These are phyloP conservation scores for Xylariales sp. DNA, from an alignment of 2,329 filamentous ascomycete species.

Conservation along the genomic window DNA sequence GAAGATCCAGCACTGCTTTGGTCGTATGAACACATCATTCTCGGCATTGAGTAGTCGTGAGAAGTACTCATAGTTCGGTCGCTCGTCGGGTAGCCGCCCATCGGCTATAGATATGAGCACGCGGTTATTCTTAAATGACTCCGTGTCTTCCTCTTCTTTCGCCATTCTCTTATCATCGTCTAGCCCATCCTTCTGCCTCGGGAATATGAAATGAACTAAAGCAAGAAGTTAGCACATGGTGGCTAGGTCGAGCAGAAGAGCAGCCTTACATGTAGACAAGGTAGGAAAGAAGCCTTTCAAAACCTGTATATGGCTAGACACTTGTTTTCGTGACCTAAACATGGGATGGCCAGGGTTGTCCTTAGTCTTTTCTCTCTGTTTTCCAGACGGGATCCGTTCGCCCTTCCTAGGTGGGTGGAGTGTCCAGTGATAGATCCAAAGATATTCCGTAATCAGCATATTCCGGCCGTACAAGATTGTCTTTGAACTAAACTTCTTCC, in stretches of 20 bases:
- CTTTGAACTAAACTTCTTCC: slow-evolving; percentile 73
- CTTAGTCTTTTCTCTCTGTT: slow-evolving; percentile 53
- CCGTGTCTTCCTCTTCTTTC: slow-evolving; percentile 56
- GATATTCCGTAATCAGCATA: slow-evolving; percentile 76
- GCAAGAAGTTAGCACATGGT: slow-evolving; percentile 13
- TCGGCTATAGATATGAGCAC: slow-evolving; percentile 72
- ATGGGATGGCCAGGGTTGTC: slow-evolving; percentile 45
- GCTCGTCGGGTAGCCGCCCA: slow-evolving; percentile 66
- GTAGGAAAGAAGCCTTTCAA: slow-evolving; percentile 74
- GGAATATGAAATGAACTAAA: slow-evolving; percentile 70
- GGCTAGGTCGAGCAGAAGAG: too few species aligned
- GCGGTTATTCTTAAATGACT: slow-evolving; percentile 72
- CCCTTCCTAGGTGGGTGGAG: slow-evolving; percentile 57
- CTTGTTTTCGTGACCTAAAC: slow-evolving; percentile 66
- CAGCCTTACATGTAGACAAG: slow-evolving; percentile 70
- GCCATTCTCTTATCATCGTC: slow-evolving; percentile 58
- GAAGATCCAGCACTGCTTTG: slow-evolving; percentile 70
- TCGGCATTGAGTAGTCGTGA: slow-evolving; percentile 66
- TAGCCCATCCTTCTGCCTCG: slow-evolving; percentile 62
- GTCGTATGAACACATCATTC: slow-evolving; percentile 63
- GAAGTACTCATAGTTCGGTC: slow-evolving; percentile 72
- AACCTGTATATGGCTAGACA: slow-evolving; percentile 78
- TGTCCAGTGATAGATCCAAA: slow-evolving; percentile 66
- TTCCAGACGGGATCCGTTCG: slow-evolving; percentile 57
- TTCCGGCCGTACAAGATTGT: slow-evolving; percentile 74